Evolutionary conservation across 805 yeast genomes (phyloP).

Genomic region (Starmerella powellii): DNA sequence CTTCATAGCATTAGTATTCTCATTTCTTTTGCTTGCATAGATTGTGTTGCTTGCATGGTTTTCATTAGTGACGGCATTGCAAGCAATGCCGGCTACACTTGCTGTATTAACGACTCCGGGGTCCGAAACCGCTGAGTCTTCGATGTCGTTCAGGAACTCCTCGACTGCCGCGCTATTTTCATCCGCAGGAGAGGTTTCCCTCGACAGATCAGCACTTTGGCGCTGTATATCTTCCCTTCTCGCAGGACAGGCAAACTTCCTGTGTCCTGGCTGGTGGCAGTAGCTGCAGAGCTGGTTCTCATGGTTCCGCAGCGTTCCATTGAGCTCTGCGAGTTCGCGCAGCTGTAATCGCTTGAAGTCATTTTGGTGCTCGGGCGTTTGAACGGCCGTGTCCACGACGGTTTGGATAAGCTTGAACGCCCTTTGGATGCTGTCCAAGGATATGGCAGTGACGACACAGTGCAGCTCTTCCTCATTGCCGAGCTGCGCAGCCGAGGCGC

Average conservation of each 20-base stretch:
- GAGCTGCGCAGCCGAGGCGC: slow-evolving; percentile 31
- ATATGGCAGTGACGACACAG: slow-evolving; percentile 73
- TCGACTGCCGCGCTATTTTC: slow-evolving; percentile 16
- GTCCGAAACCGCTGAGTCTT: too few species aligned
- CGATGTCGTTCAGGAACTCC: slow-evolving; percentile 5
- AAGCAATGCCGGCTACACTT: too few species aligned
- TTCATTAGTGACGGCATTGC: too few species aligned
- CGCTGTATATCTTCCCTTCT: slow-evolving; percentile 38
- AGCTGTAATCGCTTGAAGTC: slow-evolving; percentile 83
- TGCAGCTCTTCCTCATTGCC: slow-evolving; percentile 70
- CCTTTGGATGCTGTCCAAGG: slow-evolving; percentile 58
- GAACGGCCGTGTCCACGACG: slow-evolving; percentile 69
- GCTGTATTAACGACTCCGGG: too few species aligned
- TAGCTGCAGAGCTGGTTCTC: slow-evolving; percentile 48
- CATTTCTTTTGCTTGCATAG: too few species aligned
- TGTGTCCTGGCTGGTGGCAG: slow-evolving; percentile 75
- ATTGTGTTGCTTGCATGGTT: too few species aligned
- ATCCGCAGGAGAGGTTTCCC: slow-evolving; percentile 1
- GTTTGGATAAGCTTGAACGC: slow-evolving; percentile 66
- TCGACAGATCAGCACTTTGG: slow-evolving; percentile 50
- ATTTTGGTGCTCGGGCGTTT: slow-evolving; percentile 86
- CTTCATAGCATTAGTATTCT: too few species aligned
- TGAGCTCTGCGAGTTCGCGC: slow-evolving; percentile 80
- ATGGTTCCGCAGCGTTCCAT: slow-evolving; percentile 86
- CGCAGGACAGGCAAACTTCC: slow-evolving; percentile 74